These are phyloP conservation scores for Solanum habrochaites DNA, from an alignment of 257 asterid genomes.

Conservation along the genomic window DNA sequence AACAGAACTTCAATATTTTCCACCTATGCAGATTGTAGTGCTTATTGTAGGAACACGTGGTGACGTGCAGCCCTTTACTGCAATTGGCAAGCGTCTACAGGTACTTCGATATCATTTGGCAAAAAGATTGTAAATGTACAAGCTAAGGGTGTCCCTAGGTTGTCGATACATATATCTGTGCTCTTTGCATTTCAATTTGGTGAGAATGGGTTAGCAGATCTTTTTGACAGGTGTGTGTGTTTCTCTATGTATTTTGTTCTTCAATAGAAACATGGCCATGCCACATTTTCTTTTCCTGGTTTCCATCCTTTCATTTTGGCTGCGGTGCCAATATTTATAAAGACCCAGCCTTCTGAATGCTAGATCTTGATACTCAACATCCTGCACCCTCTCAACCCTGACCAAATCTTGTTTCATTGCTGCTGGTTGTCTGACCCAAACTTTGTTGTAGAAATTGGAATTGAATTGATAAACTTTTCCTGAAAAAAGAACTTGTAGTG, in stretches of 20 bases:
- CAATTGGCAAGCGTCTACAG: slow-evolving; percentile 83
- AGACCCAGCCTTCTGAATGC: not conserved
- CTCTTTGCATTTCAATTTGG: not conserved
- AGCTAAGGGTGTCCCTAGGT: not conserved
- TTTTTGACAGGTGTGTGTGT: not conserved
- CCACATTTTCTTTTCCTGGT: not conserved
- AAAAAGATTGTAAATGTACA: not conserved
- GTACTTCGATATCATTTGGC: slow-evolving; percentile 15
- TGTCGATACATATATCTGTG: not conserved
- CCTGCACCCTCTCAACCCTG: not conserved
- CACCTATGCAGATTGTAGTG: slow-evolving; percentile 77
- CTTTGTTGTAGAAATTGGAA: not conserved
- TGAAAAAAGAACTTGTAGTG: not conserved
- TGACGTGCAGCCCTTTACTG: slow-evolving; percentile 95
- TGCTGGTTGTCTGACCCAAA: not conserved
- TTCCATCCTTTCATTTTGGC: not conserved
- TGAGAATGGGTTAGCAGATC: not conserved
- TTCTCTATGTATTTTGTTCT: not conserved
- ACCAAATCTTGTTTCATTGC: not conserved
- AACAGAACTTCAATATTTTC: slow-evolving; percentile 56
- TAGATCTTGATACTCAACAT: not conserved
- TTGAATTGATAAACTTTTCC: not conserved
- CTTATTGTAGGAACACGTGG: slow-evolving; percentile 98
- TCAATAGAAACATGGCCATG: not conserved
- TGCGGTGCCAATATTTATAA: not conserved